phyloP scores from a whole-genome alignment of 2,329 filamentous ascomycete genomes.

The Alternaria hordeiaustralica region DNA sequence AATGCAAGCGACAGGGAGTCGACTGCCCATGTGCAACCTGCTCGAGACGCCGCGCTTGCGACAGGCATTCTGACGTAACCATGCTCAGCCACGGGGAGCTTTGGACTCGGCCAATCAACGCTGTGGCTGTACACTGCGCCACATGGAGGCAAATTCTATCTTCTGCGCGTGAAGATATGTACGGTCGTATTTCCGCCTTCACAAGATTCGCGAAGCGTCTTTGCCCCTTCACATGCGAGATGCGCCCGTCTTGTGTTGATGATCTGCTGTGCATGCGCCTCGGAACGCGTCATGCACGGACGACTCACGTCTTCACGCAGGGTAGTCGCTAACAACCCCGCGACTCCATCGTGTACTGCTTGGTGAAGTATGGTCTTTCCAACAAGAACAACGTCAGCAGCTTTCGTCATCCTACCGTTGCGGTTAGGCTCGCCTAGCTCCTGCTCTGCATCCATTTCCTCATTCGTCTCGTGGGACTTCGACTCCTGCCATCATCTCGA shows the following conservation, averaged over 20 bases:
- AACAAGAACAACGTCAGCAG: not conserved
- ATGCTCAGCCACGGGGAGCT: not conserved
- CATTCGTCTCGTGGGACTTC: not conserved
- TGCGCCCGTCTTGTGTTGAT: not conserved
- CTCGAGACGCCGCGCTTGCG: slow-evolving; percentile 22
- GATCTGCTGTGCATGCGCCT: slow-evolving; percentile 6
- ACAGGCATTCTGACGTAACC: not conserved
- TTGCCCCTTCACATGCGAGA: slow-evolving; percentile 14
- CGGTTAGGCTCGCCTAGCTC: not conserved
- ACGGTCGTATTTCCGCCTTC: not conserved
- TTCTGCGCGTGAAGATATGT: not conserved
- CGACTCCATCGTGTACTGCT: not conserved
- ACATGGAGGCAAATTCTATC: not conserved
- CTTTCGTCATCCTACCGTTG: not conserved
- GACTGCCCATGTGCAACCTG: slow-evolving; percentile 14
- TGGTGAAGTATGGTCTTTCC: not conserved
- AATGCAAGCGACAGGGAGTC: slow-evolving; percentile 12
- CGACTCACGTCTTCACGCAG: not conserved
- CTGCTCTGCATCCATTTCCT: not conserved
- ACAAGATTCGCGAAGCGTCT: not conserved
- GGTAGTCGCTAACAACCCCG: not conserved
- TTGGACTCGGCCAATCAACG: slow-evolving; percentile 1
- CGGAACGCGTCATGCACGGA: slow-evolving; percentile 6
- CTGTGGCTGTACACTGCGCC: slow-evolving; percentile 12
- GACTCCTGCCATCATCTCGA: not conserved